These are phyloP conservation scores for Helichrysum umbraculigerum DNA, from an alignment of 129 eudicot genomes.

Conservation along the genomic window DNA sequence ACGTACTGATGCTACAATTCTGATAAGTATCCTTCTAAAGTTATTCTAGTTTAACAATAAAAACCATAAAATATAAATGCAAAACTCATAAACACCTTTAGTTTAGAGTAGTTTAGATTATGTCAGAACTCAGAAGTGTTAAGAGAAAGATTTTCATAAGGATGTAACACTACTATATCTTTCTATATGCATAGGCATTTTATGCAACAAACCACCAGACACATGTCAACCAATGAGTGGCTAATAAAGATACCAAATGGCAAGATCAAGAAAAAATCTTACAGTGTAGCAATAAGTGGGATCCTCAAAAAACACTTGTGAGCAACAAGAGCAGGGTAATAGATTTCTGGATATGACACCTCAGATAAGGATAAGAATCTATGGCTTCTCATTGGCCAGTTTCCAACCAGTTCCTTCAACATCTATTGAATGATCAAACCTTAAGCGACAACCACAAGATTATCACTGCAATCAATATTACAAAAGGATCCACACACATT, in stretches of 20 bases:
- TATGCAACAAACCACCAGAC: not conserved
- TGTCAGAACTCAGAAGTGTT: not conserved
- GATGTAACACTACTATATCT: not conserved
- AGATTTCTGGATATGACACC: conserved; percentile 55
- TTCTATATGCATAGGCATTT: not conserved
- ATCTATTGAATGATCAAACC: conserved; percentile 40
- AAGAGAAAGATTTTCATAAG: not conserved
- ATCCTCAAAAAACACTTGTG: conserved; percentile 33
- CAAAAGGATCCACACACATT: conserved; percentile 37
- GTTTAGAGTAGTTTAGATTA: no score
- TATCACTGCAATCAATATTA: conserved; percentile 29
- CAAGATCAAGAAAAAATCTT: conserved; percentile 20
- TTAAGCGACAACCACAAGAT: conserved; percentile 56
- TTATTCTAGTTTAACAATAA: no score
- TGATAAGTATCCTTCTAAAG: not conserved
- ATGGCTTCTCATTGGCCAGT: conserved; percentile 48
- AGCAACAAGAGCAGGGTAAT: conserved; percentile 55
- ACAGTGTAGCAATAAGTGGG: conserved; percentile 37
- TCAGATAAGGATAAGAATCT: conserved; percentile 66
- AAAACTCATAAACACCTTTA: not conserved
- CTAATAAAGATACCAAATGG: conserved; percentile 28
- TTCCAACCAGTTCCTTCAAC: conserved; percentile 27
- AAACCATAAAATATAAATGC: not conserved
- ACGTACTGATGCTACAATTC: no score
- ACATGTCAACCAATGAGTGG: conserved; percentile 36